Evolutionary conservation across 2,329 filamentous ascomycete genomes (phyloP), one percentile per base, ranked within the genome.

Genomic region (Lachnellula occidentalis): DNA sequence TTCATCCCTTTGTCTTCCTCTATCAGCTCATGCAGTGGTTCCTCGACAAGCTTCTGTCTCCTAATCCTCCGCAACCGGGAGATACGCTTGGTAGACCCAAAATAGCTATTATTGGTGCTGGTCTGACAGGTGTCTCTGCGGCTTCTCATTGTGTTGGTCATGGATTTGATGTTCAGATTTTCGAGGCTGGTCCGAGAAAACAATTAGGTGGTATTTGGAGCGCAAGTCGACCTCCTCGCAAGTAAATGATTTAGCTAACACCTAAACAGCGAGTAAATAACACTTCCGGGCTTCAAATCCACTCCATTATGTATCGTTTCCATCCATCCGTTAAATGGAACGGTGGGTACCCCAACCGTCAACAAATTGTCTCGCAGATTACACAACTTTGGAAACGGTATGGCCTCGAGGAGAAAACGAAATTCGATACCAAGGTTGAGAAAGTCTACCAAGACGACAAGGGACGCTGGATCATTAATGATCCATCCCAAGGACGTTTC

Each of bases 301-400:
- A 95, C 69, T 89, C 85, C 19, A 70, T 92, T 55, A 94, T 94
- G 89, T 95, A 92, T 70, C 82, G 90, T 21, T 95, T 95, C 68
- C 88, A 92, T 61, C 90, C 90, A 0, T 87, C 86, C 0, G 82
- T 95, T 1, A 77, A 80, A 57, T 95, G 88, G 83, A 75, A 80
- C 34, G 74, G 77, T 31, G 88, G 88, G n/a, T 95, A 95, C 65
- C 90, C 90, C 0, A 79, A 85, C 57, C 84, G 88, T 48, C 74
- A 86, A 59, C 83, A 92, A 69, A 94, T 95, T 56, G 76, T 92
- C 43, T 77, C 78, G 22, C 85, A 92, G 66, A 84, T 94, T 11
- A 78, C 77, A 17, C 72, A 84, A 56, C 73, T 95, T 0, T 95
- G 89, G 89, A 78, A 88, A 61, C 77, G 78, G 3, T 95, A 95